Conservation (phyloP, 805 yeast species). For the Kuraishia molischiana region DNA sequence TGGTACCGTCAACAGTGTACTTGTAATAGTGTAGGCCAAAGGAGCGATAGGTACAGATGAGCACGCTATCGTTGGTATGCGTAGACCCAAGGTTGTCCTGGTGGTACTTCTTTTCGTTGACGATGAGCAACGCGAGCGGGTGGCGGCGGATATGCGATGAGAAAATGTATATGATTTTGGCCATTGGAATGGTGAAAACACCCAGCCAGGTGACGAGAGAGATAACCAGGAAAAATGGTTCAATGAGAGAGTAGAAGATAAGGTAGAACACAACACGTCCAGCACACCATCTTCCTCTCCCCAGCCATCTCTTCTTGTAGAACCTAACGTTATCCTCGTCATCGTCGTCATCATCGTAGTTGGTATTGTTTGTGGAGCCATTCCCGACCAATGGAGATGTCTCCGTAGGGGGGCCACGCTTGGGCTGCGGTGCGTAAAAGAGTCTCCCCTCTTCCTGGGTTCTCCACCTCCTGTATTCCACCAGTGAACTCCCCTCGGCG, state of each 20-base stretch:
- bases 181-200: constrained; percentile 91
- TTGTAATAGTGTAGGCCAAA: constrained; percentile 91
- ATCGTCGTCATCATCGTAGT: constrained; percentile 8
- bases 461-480: constrained; percentile 87
- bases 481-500: constrained; percentile 75
- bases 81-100: constrained; percentile 15
- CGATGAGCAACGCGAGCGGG: constrained; percentile 81
- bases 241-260: constrained; percentile 57
- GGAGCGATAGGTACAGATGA: constrained; percentile 87
- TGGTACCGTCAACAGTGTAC: constrained; percentile 93
- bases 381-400: neutral
- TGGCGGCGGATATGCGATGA: constrained; percentile 77
- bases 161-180: constrained; percentile 61
- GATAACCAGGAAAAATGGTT: constrained; percentile 53
- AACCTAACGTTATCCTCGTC: constrained; percentile 17
- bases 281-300: constrained; percentile 84
- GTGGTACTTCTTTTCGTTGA: constrained; percentile 43
- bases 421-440: constrained; percentile 56
- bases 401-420: neutral
- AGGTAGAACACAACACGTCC: constrained; percentile 74
- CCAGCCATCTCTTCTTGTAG: constrained; percentile 51
- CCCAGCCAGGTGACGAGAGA: constrained; percentile 65
- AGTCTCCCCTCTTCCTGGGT: constrained; percentile 66
- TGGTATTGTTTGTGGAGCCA: neutral
- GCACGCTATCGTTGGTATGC: constrained; percentile 45